These are phyloP conservation scores for Penicillium sp. DNA, from an alignment of 2,329 filamentous ascomycete species.

Conservation along the genomic window DNA sequence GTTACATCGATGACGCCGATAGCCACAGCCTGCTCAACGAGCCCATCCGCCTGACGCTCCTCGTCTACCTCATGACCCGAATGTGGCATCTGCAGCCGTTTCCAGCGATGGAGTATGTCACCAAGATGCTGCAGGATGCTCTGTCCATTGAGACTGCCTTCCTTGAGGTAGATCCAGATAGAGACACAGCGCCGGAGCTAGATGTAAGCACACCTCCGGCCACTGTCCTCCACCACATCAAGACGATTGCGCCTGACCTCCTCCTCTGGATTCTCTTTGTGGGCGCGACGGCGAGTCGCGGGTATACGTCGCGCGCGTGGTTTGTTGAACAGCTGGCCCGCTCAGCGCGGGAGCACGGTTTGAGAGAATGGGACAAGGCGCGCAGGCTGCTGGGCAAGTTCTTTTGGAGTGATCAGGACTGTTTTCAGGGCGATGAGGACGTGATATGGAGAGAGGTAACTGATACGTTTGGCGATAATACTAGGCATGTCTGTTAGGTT, in stretches of 20 bases:
- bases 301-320: background rate
- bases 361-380: background rate
- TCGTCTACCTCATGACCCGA: background rate
- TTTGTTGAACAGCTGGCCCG: background rate
- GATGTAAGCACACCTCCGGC: background rate
- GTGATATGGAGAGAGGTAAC: background rate
- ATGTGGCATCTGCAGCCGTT: background rate
- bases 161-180: background rate
- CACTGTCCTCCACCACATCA: background rate
- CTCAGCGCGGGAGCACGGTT: background rate
- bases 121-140: background rate
- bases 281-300: background rate
- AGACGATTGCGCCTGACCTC: background rate
- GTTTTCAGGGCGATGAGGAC: background rate
- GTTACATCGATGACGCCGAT: too few species aligned
- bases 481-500: too few species aligned
- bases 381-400: background rate
- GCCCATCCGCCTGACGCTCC: slow-evolving; percentile 1
- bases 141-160: background rate
- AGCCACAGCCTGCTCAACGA: background rate
- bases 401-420: slow-evolving; percentile 3
- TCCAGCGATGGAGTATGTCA: background rate
- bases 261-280: slow-evolving; percentile 10
- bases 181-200: background rate
- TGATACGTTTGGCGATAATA: too few species aligned